These are phyloP conservation scores for Pinus taeda DNA, from an alignment of 75 land plant species.

Conservation along the genomic window DNA sequence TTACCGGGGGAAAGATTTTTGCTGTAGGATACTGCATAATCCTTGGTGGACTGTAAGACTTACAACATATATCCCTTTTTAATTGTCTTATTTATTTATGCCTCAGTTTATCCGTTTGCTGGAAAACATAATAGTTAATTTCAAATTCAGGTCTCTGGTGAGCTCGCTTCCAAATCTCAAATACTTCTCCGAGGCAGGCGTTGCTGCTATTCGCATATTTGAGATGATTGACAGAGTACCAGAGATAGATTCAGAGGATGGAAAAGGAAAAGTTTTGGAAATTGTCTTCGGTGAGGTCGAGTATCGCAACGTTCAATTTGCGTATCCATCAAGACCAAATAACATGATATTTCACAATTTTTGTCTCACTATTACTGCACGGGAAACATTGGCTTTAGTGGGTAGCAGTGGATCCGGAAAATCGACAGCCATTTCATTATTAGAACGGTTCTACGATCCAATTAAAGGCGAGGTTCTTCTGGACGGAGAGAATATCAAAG, in stretches of 20 bases:
- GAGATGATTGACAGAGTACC: constrained; percentile 57
- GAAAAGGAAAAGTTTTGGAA: constrained; percentile 34
- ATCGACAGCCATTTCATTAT: constrained; percentile 41
- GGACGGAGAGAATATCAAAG: constrained; percentile 42
- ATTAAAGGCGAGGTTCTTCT: constrained; percentile 40
- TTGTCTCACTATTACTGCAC: constrained; percentile 28
- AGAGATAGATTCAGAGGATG: constrained; percentile 55
- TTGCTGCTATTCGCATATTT: not conserved
- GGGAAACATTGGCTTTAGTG: constrained; percentile 50
- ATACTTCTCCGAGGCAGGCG: too few relatives aligned
- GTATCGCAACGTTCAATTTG: constrained; percentile 29
- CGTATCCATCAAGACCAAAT: constrained; percentile 38
- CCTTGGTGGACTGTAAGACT: too few relatives aligned
- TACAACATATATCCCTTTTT: too few relatives aligned
- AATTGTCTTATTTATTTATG: too few relatives aligned
- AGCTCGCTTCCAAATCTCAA: too few relatives aligned
- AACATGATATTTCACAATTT: constrained; percentile 24
- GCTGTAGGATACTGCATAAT: too few relatives aligned
- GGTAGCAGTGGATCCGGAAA: constrained; percentile 61
- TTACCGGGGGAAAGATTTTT: too few relatives aligned
- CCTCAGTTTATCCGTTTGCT: too few relatives aligned
- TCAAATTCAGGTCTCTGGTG: too few relatives aligned
- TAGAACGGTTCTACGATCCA: constrained; percentile 57
- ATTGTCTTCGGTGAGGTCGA: constrained; percentile 41
- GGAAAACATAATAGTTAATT: too few relatives aligned